phyloP scores from a whole-genome alignment of 768 basidiomycete species.

The Kondoa malvinella region DNA sequence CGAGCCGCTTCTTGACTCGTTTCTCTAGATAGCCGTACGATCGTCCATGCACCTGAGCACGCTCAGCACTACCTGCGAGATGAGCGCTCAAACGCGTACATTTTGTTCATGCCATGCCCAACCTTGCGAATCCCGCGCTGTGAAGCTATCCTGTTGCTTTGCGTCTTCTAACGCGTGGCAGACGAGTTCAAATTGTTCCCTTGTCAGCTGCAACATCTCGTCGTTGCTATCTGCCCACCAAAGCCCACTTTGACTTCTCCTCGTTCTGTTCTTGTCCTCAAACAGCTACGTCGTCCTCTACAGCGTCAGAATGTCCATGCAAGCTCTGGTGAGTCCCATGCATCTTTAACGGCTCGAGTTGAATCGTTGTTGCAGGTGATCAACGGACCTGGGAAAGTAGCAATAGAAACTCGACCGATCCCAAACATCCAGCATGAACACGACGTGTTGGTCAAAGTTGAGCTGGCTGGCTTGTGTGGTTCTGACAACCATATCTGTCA shows the following conservation, averaged over 20 bases:
- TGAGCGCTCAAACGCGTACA: neutral
- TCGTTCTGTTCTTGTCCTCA: too few species aligned
- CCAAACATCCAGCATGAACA: neutral
- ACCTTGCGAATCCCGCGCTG: neutral
- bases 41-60: neutral
- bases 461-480: slow-evolving; percentile 18
- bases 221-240: too few species aligned
- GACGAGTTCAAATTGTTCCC: neutral
- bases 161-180: neutral
- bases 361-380: too few species aligned
- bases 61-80: neutral
- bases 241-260: too few species aligned
- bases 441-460: slow-evolving; percentile 27
- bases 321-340: neutral
- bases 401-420: slow-evolving; percentile 1
- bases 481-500: neutral
- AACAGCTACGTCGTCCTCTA: neutral
- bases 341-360: too few species aligned
- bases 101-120: neutral
- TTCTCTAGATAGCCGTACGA: neutral
- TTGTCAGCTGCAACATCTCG: neutral
- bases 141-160: neutral
- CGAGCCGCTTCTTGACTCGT: neutral
- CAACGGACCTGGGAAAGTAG: neutral
- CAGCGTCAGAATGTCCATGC: neutral